These are phyloP conservation scores for Scenedesmus sp. DNA, from an alignment of 163 green algal species.

Conservation along the genomic window DNA sequence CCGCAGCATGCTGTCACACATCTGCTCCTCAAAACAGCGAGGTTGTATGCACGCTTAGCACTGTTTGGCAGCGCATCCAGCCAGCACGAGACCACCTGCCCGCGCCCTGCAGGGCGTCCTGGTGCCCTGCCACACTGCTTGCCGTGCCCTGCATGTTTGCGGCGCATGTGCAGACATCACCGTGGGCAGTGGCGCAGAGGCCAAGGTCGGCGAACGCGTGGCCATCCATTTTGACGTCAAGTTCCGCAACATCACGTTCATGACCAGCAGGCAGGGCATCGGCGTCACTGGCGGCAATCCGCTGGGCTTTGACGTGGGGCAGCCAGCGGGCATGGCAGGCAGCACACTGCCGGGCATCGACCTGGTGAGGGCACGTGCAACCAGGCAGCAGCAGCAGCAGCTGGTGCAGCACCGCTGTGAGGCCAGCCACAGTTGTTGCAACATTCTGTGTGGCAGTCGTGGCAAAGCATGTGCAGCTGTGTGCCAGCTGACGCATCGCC, in stretches of 20 bases:
- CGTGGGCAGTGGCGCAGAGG: slow-evolving; percentile 72
- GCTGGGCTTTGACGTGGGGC: slow-evolving; percentile 83
- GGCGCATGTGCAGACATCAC: slow-evolving; percentile 78
- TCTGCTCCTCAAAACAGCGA: no score
- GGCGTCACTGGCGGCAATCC: slow-evolving; percentile 88
- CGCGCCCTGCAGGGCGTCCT: background rate
- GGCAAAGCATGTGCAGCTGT: background rate
- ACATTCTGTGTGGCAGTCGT: background rate
- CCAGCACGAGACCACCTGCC: background rate
- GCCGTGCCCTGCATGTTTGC: background rate
- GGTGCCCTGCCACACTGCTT: background rate
- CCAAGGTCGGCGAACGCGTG: slow-evolving; percentile 72
- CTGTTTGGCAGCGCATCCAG: background rate
- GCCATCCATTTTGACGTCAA: slow-evolving; percentile 89
- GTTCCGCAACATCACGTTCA: slow-evolving; percentile 59
- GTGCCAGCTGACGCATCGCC: background rate
- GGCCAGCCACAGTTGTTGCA: background rate
- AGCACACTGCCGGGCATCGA: slow-evolving; percentile 83
- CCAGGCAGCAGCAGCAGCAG: no score
- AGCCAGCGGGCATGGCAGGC: slow-evolving; percentile 59
- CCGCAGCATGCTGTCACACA: no score
- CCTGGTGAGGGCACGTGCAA: slow-evolving; percentile 75
- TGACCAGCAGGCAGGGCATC: slow-evolving; percentile 69
- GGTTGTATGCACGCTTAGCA: no score
- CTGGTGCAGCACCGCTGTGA: no score